Conservation (phyloP, 495 filamentous ascomycete species). For the Echria macrotheca region DNA sequence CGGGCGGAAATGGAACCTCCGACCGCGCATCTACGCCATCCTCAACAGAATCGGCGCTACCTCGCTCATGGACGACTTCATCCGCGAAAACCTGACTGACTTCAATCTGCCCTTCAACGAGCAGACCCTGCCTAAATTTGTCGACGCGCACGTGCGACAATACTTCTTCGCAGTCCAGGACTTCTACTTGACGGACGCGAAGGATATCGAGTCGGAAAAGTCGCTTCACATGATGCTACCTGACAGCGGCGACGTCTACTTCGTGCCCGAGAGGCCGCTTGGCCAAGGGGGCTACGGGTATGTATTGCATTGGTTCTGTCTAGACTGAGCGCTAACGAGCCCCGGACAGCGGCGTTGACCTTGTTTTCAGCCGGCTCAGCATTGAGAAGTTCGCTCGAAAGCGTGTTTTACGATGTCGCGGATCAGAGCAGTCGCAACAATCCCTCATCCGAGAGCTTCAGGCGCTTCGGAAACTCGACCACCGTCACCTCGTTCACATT, state of each 20-base stretch:
- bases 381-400: not conserved
- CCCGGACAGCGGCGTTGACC: not conserved
- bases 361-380: not conserved
- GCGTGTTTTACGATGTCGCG: not conserved
- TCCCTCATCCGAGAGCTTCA: slow-evolving; percentile 7
- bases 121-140: slow-evolving; percentile 9
- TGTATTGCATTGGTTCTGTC: not conserved
- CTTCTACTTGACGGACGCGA: slow-evolving; percentile 39
- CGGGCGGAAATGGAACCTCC: not conserved
- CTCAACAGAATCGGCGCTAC: slow-evolving; percentile 3
- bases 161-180: slow-evolving; percentile 47
- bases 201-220: slow-evolving; percentile 12
- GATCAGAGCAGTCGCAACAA: too few relatives aligned
- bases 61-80: slow-evolving; percentile 12
- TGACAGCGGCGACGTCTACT: slow-evolving; percentile 8
- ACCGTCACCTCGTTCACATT: slow-evolving; percentile 11
- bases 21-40: slow-evolving; percentile 13
- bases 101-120: slow-evolving; percentile 12
- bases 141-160: slow-evolving; percentile 50
- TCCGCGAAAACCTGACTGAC: slow-evolving; percentile 3
- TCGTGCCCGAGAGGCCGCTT: not conserved
- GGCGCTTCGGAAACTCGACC: not conserved
- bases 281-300: slow-evolving; percentile 1
- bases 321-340: too few relatives aligned
- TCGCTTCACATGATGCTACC: not conserved